Conservation (phyloP, 2,329 filamentous ascomycete species). For the Sarocladiaceae sp. region DNA sequence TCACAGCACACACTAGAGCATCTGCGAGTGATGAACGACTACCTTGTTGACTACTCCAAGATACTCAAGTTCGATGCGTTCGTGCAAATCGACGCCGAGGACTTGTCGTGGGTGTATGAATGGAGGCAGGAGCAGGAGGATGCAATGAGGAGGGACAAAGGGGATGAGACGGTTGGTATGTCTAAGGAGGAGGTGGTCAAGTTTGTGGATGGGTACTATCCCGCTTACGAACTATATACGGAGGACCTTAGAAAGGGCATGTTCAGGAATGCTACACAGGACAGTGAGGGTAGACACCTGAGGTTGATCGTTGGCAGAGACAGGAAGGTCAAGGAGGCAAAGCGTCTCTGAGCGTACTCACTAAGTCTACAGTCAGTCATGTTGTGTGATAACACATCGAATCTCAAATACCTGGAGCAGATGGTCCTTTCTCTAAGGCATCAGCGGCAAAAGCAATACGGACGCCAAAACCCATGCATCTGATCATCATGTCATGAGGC, state of each 20-base stretch:
- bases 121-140: constrained; percentile 82
- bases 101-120: constrained; percentile 69
- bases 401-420: too few relatives aligned
- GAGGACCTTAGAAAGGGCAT: constrained; percentile 52
- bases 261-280: constrained; percentile 48
- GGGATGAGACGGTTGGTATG: constrained; percentile 60
- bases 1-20: constrained; percentile 41
- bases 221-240: constrained; percentile 64
- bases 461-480: neutral
- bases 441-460: neutral
- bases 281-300: constrained; percentile 24
- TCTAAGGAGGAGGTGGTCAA: constrained; percentile 68
- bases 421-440: too few relatives aligned
- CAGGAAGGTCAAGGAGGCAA: constrained; percentile 51
- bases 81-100: constrained; percentile 60
- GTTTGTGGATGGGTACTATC: constrained; percentile 67
- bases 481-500: neutral
- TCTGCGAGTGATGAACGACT: constrained; percentile 43
- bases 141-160: constrained; percentile 57
- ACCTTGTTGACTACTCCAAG: constrained; percentile 39
- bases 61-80: constrained; percentile 49
- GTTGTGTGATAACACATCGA: neutral
- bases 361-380: too few relatives aligned
- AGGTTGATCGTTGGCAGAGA: constrained; percentile 55
- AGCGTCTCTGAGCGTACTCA: constrained; percentile 33